Evolutionary conservation across 805 yeast species (phyloP), one percentile per base, ranked within the genome.

Genomic region (Starmerella roubikii): DNA sequence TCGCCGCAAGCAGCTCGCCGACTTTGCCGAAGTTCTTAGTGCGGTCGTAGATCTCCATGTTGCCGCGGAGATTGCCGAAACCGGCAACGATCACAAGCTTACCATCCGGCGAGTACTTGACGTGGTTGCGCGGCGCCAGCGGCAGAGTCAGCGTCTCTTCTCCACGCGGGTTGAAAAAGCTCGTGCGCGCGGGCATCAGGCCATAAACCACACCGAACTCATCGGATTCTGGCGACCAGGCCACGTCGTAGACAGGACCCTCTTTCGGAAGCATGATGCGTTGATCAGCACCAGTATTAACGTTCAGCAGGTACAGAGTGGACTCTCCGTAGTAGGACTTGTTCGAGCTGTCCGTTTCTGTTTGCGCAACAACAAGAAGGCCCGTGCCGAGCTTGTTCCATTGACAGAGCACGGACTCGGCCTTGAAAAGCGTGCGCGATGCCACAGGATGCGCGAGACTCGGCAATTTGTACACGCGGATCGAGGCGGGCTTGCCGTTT

Each of bases 181-280:
- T 76, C 20, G 96, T 86, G 54, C 80, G 78, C 22, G 95, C 83
- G 2, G 99, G 99, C 97, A 91, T 91, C 64, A 74, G 86, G 24
- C 98, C 99, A 56, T 86, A 86, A 40, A 82, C 84, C 32, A 91
- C 98, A 44, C 95, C 97, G 66, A 91, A 93, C 64, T 91, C 97
- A 51, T 94, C 72, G 16, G 94, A 83, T 37, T 85, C 75, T 42
- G 97, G 95, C 20, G 94, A 80, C 99, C 99, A 91, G 18, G 91
- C 77, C 45, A 88, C 82, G 60, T 91, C 98, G 63, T 91, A 96
- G 51, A 91, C 85, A 32, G 99, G 97, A 24, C 97, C 97, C 55
- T 85, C 94, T 52, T 82, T 78, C 46, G 82, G 84, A 52, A 91
- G 72, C 41, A 76, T 71, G 53, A 91, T 86, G 54, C 94, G 71